These are phyloP conservation scores for Hanseniaspora meyeri DNA, from an alignment of 805 yeast genomes.

Conservation along the genomic window DNA sequence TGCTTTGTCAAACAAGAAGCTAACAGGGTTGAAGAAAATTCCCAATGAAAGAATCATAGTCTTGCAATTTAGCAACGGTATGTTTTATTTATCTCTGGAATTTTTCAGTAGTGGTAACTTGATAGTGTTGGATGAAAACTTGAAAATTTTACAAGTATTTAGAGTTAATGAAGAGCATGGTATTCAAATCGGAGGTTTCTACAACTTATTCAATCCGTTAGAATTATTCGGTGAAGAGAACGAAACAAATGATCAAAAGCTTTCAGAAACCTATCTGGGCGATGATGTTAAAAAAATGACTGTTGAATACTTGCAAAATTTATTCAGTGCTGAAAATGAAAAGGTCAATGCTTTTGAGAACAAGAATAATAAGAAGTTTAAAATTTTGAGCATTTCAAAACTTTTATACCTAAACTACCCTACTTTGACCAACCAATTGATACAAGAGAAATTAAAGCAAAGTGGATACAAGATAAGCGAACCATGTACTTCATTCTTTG, in stretches of 20 bases:
- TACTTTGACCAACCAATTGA: constrained; percentile 65
- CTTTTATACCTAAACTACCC: constrained; percentile 55
- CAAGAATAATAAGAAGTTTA: constrained; percentile 31
- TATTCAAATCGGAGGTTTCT: constrained; percentile 59
- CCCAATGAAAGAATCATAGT: constrained; percentile 76
- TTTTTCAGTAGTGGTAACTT: constrained; percentile 94
- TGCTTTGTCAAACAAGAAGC: constrained; percentile 67
- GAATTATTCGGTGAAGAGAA: constrained; percentile 29
- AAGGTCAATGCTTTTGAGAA: constrained; percentile 7
- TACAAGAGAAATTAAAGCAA: constrained; percentile 44
- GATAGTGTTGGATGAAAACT: constrained; percentile 56
- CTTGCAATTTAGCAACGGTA: constrained; percentile 72
- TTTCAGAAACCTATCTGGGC: constrained; percentile 9
- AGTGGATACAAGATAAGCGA: constrained; percentile 39
- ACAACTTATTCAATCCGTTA: constrained; percentile 45
- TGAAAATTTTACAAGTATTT: constrained; percentile 58
- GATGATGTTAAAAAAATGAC: constrained; percentile 13
- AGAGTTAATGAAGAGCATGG: constrained; percentile 68
- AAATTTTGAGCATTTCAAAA: constrained; percentile 54
- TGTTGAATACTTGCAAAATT: constrained; percentile 18
- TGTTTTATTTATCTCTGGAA: constrained; percentile 66
- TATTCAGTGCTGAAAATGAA: constrained; percentile 23
- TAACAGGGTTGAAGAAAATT: constrained; percentile 61
- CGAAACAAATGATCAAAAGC: not conserved
- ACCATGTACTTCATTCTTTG: constrained; percentile 22